phyloP scores from a whole-genome alignment of 805 yeast genomes.

The Trichomonascus vanleenenianus region DNA sequence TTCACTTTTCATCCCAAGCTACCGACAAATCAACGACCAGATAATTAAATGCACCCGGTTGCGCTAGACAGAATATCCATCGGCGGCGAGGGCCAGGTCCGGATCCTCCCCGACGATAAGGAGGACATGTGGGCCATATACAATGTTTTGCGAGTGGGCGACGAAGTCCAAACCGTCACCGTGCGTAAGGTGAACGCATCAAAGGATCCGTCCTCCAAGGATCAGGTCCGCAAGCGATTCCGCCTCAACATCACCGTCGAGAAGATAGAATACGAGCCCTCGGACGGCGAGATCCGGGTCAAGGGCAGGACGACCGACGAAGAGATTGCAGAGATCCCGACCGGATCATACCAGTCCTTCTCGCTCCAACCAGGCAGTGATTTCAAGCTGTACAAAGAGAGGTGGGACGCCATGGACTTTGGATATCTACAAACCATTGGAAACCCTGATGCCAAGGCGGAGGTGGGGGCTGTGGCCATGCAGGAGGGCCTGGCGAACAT shows the following conservation, averaged over 20 bases:
- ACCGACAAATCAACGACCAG: too few relatives aligned
- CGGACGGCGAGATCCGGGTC: slow-evolving; percentile 67
- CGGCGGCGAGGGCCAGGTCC: not conserved
- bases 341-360: slow-evolving; percentile 83
- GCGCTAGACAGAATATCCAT: not conserved
- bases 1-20: too few relatives aligned
- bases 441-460: slow-evolving; percentile 65
- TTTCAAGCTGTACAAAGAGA: slow-evolving; percentile 61
- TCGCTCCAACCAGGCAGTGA: slow-evolving; percentile 65
- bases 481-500: slow-evolving; percentile 94
- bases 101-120: slow-evolving; percentile 59
- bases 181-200: slow-evolving; percentile 46
- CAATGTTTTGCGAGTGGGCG: slow-evolving; percentile 70
- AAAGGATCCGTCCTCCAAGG: slow-evolving; percentile 28
- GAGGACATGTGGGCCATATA: slow-evolving; percentile 89
- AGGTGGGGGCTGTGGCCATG: slow-evolving; percentile 86
- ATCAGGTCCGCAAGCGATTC: slow-evolving; percentile 48
- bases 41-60: too few relatives aligned
- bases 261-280: slow-evolving; percentile 69
- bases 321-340: slow-evolving; percentile 67
- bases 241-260: slow-evolving; percentile 55
- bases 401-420: slow-evolving; percentile 73
- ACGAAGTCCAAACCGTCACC: slow-evolving; percentile 64
- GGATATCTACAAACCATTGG: not conserved
- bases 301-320: slow-evolving; percentile 66